These are phyloP conservation scores for Silybum marianum DNA, from an alignment of 129 eudicot species.

Conservation along the genomic window DNA sequence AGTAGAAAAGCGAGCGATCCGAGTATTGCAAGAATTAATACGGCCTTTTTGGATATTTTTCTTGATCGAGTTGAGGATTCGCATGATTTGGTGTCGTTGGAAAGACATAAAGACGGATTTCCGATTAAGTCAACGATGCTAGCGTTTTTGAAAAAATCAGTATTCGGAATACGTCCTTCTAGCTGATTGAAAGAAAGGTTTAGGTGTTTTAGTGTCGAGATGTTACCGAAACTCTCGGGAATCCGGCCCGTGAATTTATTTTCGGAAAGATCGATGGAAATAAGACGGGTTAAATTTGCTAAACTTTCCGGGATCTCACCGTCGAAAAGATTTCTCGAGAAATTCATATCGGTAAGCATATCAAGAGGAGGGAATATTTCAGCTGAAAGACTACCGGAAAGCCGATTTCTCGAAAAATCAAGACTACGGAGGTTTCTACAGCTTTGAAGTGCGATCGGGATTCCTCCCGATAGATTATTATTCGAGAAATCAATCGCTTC, in stretches of 20 bases:
- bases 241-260: conserved; percentile 63
- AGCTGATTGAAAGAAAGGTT: conserved; percentile 78
- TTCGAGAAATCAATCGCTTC: conserved; percentile 75
- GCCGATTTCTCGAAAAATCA: conserved; percentile 57
- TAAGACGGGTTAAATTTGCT: conserved; percentile 42
- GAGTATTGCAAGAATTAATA: conserved; percentile 43
- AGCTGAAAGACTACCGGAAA: conserved; percentile 50
- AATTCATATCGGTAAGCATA: conserved; percentile 46
- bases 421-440: conserved; percentile 67
- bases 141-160: conserved; percentile 47
- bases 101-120: conserved; percentile 64
- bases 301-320: conserved; percentile 62
- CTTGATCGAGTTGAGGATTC: conserved; percentile 15
- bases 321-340: conserved; percentile 62
- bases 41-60: conserved; percentile 35
- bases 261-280: conserved; percentile 61
- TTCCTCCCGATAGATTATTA: conserved; percentile 65
- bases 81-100: conserved; percentile 41
- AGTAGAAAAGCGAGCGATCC: conserved; percentile 44
- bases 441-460: conserved; percentile 49
- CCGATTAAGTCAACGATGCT: conserved; percentile 52
- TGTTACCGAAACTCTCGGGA: conserved; percentile 57
- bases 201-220: conserved; percentile 46
- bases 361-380: conserved; percentile 39
- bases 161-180: conserved; percentile 66